Evolutionary conservation across 371 early-diverging fungal species (phyloP).

Genomic region (Paraphysoderma sedebokerense): DNA sequence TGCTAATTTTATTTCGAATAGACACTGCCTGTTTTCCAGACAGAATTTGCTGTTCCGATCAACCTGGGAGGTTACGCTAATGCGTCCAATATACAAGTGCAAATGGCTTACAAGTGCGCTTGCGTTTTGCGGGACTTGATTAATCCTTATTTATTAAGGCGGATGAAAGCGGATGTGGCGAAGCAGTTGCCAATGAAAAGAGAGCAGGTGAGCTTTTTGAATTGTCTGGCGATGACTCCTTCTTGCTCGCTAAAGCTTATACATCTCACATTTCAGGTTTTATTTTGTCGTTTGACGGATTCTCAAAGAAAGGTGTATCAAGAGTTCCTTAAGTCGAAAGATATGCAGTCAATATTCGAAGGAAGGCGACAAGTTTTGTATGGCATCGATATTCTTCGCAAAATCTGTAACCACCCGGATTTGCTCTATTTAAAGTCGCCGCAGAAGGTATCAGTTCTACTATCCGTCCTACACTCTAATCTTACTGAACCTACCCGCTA

Average conservation of each 20-base stretch:
- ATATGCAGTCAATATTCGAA: slow-evolving; percentile 56
- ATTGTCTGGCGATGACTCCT: neutral
- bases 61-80: slow-evolving; percentile 81
- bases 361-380: slow-evolving; percentile 66
- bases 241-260: no score
- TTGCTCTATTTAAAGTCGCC: no score
- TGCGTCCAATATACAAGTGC: slow-evolving; percentile 70
- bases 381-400: slow-evolving; percentile 88
- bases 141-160: slow-evolving; percentile 79
- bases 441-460: neutral
- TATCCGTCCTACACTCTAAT: no score
- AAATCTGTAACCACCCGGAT: slow-evolving; percentile 20
- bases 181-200: slow-evolving; percentile 76
- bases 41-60: slow-evolving; percentile 82
- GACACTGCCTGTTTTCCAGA: slow-evolving; percentile 80
- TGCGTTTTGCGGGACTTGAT: slow-evolving; percentile 78
- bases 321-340: slow-evolving; percentile 47
- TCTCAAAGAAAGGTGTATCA: slow-evolving; percentile 63
- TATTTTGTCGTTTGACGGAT: slow-evolving; percentile 79
- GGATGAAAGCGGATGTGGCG: slow-evolving; percentile 90
- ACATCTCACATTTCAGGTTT: no score
- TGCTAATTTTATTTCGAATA: slow-evolving; percentile 3
- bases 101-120: slow-evolving; percentile 85
- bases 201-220: slow-evolving; percentile 50
- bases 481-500: no score